Base-by-base conservation (phyloP, 345 rosid genomes). In the Salix caprea region DNA sequence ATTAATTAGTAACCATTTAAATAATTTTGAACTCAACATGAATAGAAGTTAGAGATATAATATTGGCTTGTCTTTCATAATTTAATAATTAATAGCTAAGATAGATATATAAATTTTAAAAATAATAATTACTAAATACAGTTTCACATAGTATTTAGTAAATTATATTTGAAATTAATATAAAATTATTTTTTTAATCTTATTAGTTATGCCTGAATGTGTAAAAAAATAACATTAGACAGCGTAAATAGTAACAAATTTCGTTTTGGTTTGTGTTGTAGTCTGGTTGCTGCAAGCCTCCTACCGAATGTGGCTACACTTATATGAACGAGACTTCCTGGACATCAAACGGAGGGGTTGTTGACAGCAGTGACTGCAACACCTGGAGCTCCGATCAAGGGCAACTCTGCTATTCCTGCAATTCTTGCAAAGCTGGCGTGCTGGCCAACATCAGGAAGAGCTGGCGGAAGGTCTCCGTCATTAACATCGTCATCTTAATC, bases 251-350 rank as follows among this genome's bases (percentile, higher is more conserved):
- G 37, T 34, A 34, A 34, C 18, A 24, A 2, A n/a, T 67, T 24
- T 21, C 12, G 32, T 9, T 68, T 40, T 67, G 61, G 24, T 80
- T 16, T 80, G 26, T 72, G 4, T 11, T 44, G 76, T 74, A 96
- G 99, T 93, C 97, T 0, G 97, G 99, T 73, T 96, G 99, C 82
- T 96, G 99, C 86, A 96, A 93, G 87, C 98, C 98, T 6, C 98
- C 97, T 7, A 81, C 92, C 15, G 94, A 88, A 3, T 96, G 98
- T 70, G 95, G 95, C 11, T 94, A 52, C 76, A 73, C 69, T 24
- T 96, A 93, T 52, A 64, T 60, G 79, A 96, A 92, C 80, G 99
- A 92, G 89, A 93, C 99, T 0, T 37, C 39, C 0, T 96, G 98
- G 99, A 44, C 23, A 21, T 18, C 81, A 0, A 83, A 80, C 21